Evolutionary conservation across 148 eudicot species (phyloP).

Genomic region (Nepenthes gracilis): DNA sequence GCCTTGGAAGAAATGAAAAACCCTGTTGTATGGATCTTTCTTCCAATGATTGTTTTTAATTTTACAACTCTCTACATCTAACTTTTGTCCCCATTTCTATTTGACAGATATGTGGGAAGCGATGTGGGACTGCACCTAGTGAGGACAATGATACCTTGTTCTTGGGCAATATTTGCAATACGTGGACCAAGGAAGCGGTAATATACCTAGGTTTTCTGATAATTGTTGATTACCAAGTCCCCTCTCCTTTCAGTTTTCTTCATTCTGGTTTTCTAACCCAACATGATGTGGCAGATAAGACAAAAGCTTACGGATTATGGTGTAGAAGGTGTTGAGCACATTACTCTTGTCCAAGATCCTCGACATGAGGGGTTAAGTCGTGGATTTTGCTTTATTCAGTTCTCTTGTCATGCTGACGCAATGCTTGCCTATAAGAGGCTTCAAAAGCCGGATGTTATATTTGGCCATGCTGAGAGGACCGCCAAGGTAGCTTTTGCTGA

Average conservation of each 20-base stretch:
- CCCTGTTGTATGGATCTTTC: constrained; percentile 47
- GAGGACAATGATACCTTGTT: constrained; percentile 82
- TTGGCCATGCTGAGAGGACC: constrained; percentile 79
- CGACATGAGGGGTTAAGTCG: constrained; percentile 76
- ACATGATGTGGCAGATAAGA: constrained; percentile 37
- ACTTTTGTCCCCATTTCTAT: not conserved
- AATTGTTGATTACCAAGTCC: not conserved
- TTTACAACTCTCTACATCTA: not conserved
- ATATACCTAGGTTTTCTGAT: constrained; percentile 5
- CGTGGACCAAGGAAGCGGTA: constrained; percentile 95
- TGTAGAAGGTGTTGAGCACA: constrained; percentile 52
- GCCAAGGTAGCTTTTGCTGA: constrained; percentile 90
- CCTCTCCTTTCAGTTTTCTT: not conserved
- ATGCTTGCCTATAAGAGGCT: constrained; percentile 84
- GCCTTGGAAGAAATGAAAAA: constrained; percentile 74
- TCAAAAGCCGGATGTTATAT: constrained; percentile 68
- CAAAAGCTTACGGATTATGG: constrained; percentile 67
- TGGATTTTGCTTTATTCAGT: constrained; percentile 80
- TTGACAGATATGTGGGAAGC: constrained; percentile 61
- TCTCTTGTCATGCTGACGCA: constrained; percentile 79
- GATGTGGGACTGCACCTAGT: constrained; percentile 70
- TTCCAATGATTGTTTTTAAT: not conserved
- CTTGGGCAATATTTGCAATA: constrained; percentile 78
- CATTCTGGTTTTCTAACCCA: constrained; percentile 2
- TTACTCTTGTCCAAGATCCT: constrained; percentile 67